Conservation (phyloP, 2,329 filamentous ascomycete genomes). For the Trichoderma sp. region DNA sequence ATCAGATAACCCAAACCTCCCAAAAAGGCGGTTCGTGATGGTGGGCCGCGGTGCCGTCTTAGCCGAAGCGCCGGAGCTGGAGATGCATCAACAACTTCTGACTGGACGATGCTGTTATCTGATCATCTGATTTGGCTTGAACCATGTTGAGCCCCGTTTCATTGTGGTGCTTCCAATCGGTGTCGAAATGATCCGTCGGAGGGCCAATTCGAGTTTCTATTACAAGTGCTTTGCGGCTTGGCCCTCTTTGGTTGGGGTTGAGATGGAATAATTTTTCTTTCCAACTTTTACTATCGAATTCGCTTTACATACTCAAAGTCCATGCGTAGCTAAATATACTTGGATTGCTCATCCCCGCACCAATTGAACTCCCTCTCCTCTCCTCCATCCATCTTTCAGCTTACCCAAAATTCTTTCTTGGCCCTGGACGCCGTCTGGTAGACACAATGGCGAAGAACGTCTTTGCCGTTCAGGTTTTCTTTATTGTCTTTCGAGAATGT, state of each 20-base stretch:
- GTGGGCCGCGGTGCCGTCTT: constrained; percentile 16
- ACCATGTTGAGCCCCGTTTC: background rate
- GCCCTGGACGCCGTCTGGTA: background rate
- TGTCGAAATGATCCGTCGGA: constrained; percentile 3
- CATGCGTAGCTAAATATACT: constrained; percentile 1
- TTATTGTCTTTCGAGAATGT: constrained; percentile 78
- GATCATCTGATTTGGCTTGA: constrained; percentile 17
- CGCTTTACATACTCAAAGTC: background rate
- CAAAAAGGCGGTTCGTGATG: background rate
- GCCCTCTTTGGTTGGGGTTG: background rate
- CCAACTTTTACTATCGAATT: background rate
- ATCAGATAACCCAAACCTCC: constrained; percentile 14
- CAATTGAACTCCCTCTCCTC: background rate
- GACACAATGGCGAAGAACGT: constrained; percentile 57
- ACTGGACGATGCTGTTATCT: constrained; percentile 12
- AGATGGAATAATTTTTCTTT: background rate
- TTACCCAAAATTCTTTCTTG: background rate
- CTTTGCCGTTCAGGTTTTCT: constrained; percentile 74
- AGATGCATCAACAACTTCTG: constrained; percentile 4
- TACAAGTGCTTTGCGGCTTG: background rate
- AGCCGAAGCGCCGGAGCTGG: constrained; percentile 12
- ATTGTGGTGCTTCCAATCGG: background rate
- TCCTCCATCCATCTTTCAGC: background rate
- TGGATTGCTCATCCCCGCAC: constrained; percentile 3
- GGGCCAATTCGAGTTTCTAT: constrained; percentile 1